Evolutionary conservation across 2,329 filamentous ascomycete genomes (phyloP).

Genomic region (Trichoderma sp.): DNA sequence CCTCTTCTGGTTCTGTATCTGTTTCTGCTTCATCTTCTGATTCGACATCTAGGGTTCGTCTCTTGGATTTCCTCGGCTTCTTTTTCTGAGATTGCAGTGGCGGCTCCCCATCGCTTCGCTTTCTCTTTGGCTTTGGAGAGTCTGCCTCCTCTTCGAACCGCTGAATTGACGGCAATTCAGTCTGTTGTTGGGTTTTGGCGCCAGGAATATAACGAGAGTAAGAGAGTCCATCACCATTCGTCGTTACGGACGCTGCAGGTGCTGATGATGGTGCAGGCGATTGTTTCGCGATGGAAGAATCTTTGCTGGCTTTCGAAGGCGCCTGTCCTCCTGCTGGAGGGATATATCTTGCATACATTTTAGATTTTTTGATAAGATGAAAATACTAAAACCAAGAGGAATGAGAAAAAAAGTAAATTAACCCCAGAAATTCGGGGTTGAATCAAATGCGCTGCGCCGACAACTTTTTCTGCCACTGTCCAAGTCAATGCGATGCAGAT

Average conservation of each 20-base stretch:
- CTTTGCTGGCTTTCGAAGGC: neutral
- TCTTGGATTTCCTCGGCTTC: conserved; percentile 33
- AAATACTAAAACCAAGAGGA: neutral
- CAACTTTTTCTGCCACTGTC: neutral
- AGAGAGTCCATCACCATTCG: conserved; percentile 27
- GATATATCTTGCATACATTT: conserved; percentile 46
- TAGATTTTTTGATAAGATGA: neutral
- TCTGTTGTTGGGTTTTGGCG: conserved; percentile 24
- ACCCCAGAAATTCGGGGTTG: neutral
- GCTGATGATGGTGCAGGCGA: conserved; percentile 10
- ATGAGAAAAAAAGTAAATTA: conserved; percentile 20
- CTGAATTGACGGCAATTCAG: conserved; percentile 23
- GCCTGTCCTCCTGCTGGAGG: conserved; percentile 33
- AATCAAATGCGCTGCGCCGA: neutral
- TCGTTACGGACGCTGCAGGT: conserved; percentile 1
- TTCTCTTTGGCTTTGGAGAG: conserved; percentile 34
- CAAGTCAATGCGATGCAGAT: neutral
- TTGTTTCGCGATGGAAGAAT: conserved; percentile 4
- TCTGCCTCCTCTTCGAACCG: conserved; percentile 33
- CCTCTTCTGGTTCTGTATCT: conserved; percentile 21
- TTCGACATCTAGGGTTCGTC: conserved; percentile 11
- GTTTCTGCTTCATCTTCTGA: conserved; percentile 16
- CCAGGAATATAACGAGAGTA: conserved; percentile 45
- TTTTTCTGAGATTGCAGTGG: conserved; percentile 33
- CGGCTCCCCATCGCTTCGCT: conserved; percentile 36